Evolutionary conservation across 2,329 filamentous ascomycete genomes (phyloP).

Genomic region (Tolypocladium sp.): DNA sequence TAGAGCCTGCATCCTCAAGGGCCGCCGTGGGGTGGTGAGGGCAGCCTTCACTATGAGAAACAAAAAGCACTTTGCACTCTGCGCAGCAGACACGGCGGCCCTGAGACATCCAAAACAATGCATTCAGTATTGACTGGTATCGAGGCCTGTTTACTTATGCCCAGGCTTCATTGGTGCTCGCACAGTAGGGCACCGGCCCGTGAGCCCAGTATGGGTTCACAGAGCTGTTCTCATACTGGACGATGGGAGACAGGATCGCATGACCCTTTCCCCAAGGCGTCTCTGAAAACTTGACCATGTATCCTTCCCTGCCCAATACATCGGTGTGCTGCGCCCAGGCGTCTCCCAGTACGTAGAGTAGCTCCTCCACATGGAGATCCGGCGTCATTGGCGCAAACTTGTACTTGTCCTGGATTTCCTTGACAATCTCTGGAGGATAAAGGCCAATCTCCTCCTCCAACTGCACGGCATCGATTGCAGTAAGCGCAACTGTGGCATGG

Average conservation of each 20-base stretch:
- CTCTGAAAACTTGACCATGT: neutral
- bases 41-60: no score
- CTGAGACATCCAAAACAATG: no score
- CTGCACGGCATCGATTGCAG: slow-evolving; percentile 15
- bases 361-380: neutral
- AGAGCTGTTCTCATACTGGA: neutral
- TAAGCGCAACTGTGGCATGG: slow-evolving; percentile 17
- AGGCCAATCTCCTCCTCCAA: slow-evolving; percentile 19
- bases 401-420: slow-evolving; percentile 2
- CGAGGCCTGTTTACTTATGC: neutral
- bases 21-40: no score
- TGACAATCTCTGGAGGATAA: slow-evolving; percentile 12
- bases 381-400: neutral
- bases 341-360: neutral
- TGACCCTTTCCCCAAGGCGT: neutral
- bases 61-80: no score
- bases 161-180: neutral
- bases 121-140: no score
- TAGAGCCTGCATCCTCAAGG: no score
- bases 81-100: no score
- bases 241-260: neutral
- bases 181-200: neutral
- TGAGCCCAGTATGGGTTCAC: neutral
- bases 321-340: neutral
- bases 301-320: neutral